Evolutionary conservation across 2,329 filamentous ascomycete genomes (phyloP).

Genomic region (Xylariaceae sp.): DNA sequence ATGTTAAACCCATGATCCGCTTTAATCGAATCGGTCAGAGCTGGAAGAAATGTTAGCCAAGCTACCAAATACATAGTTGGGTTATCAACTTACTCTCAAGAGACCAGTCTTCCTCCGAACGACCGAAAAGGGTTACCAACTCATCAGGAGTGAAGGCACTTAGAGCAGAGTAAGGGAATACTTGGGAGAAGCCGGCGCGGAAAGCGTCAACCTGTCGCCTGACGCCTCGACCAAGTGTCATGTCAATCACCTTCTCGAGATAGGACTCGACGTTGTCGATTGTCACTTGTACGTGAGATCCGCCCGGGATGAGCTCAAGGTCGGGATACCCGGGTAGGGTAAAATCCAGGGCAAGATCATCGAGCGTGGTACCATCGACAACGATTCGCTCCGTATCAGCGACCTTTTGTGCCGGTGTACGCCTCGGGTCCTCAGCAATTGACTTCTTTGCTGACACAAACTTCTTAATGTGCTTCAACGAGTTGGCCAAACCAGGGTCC

Average conservation of each 20-base stretch:
- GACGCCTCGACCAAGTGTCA: slow-evolving; percentile 85
- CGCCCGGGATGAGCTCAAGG: slow-evolving; percentile 75
- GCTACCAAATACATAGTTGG: slow-evolving; percentile 8
- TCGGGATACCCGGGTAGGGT: slow-evolving; percentile 85
- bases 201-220: slow-evolving; percentile 88
- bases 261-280: slow-evolving; percentile 91
- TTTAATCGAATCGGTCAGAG: slow-evolving; percentile 96
- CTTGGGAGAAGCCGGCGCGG: slow-evolving; percentile 83
- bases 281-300: slow-evolving; percentile 68
- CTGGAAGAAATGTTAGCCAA: slow-evolving; percentile 40
- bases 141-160: slow-evolving; percentile 94
- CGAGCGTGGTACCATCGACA: slow-evolving; percentile 71
- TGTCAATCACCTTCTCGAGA: slow-evolving; percentile 82
- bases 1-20: slow-evolving; percentile 98
- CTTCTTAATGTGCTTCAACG: slow-evolving; percentile 78
- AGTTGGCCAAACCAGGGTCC: slow-evolving; percentile 78
- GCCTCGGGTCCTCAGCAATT: slow-evolving; percentile 64
- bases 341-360: slow-evolving; percentile 89
- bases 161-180: slow-evolving; percentile 90
- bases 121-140: slow-evolving; percentile 88
- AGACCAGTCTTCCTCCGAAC: slow-evolving; percentile 92
- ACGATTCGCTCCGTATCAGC: slow-evolving; percentile 62
- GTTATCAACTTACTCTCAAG: slow-evolving; percentile 71
- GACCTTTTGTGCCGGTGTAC: slow-evolving; percentile 65
- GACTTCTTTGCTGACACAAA: slow-evolving; percentile 78